Base-by-base conservation (phyloP, 2,329 filamentous ascomycete species). In the Ophiostoma australiae region DNA sequence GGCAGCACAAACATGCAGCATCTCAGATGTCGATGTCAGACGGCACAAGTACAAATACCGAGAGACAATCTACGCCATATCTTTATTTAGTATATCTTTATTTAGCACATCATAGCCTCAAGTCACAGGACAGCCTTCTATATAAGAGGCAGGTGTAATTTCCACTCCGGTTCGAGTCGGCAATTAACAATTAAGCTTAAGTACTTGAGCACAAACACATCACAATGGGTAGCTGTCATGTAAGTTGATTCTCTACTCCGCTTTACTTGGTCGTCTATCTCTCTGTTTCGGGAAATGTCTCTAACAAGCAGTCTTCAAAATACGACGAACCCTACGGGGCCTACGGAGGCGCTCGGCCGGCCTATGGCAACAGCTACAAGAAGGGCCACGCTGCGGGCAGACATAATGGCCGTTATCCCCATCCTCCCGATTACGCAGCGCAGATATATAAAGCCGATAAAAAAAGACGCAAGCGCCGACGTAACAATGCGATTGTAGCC, bases 161-260 rank as follows among this genome's bases (percentile, higher is more conserved):
- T 48, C 20, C 1, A 8, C 17, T 48, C 17, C 17, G 44, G 20
- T 5, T n/a, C 44, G 44, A 48, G 44, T 48, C 44, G 7, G 7
- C 17, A 20, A 20, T 20, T n/a, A n/a, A 58, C 23, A 58, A 23
- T 58, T 8, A 58, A 27, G 11, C n/a, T 27, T 17, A 31, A 58
- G 11, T 3, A 31, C 27, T 31, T 31, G 27, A 31, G 3, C 27
- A 31, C 52, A 58, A 58, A 58, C 10, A 13, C 23, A 58, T 23
- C 52, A 58, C 52, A 58, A 58, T 58, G 52, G 52, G 52, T n/a
- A 58, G 23, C 52, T 58, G 52, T 58, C 52, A 58, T 58, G 52
- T 58, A 27, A 58, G 52, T 8, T n/a, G 44, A 20, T 58, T 58
- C 0, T n/a, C 52, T 27, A 1, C 8, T 2, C 20, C n/a, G 0